Evolutionary conservation across 2,329 filamentous ascomycete species (phyloP).

Genomic region (Ophiostoma quercus): DNA sequence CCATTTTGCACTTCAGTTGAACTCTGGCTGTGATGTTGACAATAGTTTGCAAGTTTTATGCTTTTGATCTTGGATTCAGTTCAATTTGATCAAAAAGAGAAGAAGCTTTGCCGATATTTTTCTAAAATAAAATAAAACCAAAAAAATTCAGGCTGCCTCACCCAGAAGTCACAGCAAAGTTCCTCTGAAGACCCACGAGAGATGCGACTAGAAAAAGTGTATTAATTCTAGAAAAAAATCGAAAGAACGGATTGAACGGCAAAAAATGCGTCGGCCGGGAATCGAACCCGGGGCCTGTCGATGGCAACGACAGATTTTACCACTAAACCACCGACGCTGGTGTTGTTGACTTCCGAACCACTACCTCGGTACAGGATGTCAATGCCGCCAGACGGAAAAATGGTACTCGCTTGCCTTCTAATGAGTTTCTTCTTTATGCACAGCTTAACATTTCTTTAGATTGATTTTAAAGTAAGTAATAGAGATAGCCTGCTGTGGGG

Average conservation of each 20-base stretch:
- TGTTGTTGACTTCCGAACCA: too few relatives aligned
- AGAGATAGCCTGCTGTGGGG: too few relatives aligned
- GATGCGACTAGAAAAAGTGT: background rate
- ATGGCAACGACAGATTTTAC: conserved; percentile 1
- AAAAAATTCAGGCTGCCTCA: too few relatives aligned
- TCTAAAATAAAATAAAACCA: too few relatives aligned
- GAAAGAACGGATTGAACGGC: background rate
- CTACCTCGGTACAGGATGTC: too few relatives aligned
- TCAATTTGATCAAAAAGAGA: background rate
- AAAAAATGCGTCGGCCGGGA: background rate
- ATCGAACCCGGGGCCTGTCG: background rate
- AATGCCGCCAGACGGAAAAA: too few relatives aligned
- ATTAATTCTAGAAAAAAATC: background rate
- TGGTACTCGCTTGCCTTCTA: too few relatives aligned
- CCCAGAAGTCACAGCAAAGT: background rate
- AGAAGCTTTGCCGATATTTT: too few relatives aligned
- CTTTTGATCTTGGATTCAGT: background rate
- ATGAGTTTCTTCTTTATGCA: too few relatives aligned
- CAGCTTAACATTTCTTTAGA: too few relatives aligned
- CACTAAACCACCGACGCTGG: too few relatives aligned
- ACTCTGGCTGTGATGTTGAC: background rate
- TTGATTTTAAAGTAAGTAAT: too few relatives aligned
- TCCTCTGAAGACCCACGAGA: background rate
- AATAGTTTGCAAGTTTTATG: background rate
- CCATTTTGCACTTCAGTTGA: background rate